These are phyloP conservation scores for Cryptosporidium canis DNA, from an alignment of 169 alveolate species.

Conservation along the genomic window DNA sequence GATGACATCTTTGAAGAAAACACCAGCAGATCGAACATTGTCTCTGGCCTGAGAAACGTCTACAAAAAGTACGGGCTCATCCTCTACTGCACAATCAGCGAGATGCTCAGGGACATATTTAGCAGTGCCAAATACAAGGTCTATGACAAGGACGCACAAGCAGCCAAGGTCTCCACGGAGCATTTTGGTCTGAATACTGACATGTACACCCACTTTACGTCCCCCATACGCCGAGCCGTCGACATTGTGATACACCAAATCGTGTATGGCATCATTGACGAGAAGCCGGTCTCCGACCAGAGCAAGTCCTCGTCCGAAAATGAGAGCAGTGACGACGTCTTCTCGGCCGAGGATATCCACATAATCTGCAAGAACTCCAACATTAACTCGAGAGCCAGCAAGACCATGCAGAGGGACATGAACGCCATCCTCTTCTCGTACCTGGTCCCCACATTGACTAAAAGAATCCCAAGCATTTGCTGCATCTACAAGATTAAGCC, in stretches of 20 bases:
- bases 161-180: not conserved
- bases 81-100: conserved; percentile 4
- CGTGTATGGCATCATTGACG: conserved; percentile 82
- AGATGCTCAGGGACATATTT: conserved; percentile 25
- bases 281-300: not conserved
- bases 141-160: not conserved
- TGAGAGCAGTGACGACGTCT: not conserved
- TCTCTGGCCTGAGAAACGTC: not conserved
- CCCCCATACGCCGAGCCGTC: conserved; percentile 90
- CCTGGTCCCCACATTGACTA: not conserved
- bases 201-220: conserved; percentile 89
- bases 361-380: conserved; percentile 9
- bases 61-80: not conserved
- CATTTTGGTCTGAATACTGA: conserved; percentile 87
- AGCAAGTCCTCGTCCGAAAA: not conserved
- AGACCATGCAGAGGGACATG: conserved; percentile 18
- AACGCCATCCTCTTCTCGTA: conserved; percentile 12
- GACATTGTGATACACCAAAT: conserved; percentile 88
- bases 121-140: conserved; percentile 33
- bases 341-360: not conserved
- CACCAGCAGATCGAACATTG: not conserved
- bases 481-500: not conserved
- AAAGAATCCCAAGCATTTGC: conserved; percentile 7
- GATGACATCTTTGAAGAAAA: not conserved
- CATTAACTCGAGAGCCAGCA: conserved; percentile 1